These are phyloP conservation scores for Penicillium occitanis DNA, from an alignment of 2,329 filamentous ascomycete species.

Conservation along the genomic window DNA sequence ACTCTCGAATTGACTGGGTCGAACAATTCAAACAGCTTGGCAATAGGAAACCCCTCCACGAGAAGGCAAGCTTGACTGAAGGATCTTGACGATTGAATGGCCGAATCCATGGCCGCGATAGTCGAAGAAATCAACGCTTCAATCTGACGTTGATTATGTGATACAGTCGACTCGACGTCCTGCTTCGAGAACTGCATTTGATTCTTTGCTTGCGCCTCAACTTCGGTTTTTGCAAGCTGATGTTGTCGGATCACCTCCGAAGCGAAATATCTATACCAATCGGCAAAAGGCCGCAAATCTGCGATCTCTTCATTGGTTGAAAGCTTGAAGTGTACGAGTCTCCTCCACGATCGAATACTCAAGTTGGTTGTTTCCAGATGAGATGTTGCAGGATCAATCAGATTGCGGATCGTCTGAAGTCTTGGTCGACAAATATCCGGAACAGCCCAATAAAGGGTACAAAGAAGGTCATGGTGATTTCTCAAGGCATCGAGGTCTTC, in stretches of 20 bases:
- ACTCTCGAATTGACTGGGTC: slow-evolving; percentile 49
- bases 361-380: slow-evolving; percentile 61
- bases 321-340: slow-evolving; percentile 57
- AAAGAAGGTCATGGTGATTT: slow-evolving; percentile 63
- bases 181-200: slow-evolving; percentile 45
- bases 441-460: slow-evolving; percentile 59
- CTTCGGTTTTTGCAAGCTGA: slow-evolving; percentile 56
- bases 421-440: slow-evolving; percentile 55
- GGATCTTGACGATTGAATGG: slow-evolving; percentile 45
- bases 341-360: slow-evolving; percentile 59
- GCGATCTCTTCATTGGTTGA: slow-evolving; percentile 51
- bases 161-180: slow-evolving; percentile 53
- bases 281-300: slow-evolving; percentile 50
- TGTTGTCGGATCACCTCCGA: slow-evolving; percentile 56
- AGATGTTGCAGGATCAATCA: slow-evolving; percentile 58
- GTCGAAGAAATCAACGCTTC: slow-evolving; percentile 56
- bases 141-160: slow-evolving; percentile 58
- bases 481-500: slow-evolving; percentile 58
- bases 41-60: slow-evolving; percentile 46
- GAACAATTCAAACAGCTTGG: slow-evolving; percentile 53
- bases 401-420: slow-evolving; percentile 51
- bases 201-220: slow-evolving; percentile 52
- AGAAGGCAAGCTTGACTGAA: slow-evolving; percentile 45
- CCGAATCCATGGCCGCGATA: slow-evolving; percentile 52
- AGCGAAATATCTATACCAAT: slow-evolving; percentile 58